Evolutionary conservation across 331 rosid genomes (phyloP), one percentile per base, ranked within the genome.

Genomic region (Arachis monticola): DNA sequence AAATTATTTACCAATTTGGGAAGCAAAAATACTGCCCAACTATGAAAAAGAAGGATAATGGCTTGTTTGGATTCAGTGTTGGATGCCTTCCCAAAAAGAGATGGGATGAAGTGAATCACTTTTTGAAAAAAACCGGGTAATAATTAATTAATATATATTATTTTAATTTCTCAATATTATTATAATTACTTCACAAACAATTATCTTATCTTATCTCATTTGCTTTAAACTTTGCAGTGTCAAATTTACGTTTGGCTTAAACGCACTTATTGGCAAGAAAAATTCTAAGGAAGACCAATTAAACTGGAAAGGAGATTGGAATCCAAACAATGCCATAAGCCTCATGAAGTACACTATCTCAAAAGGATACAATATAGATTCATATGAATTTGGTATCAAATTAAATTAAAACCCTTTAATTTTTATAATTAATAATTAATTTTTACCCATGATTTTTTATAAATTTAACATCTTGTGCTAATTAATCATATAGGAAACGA

Each of bases 281-380:
- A 68, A 10, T 6, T 64, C 85, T 27, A n/a, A 67, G 0, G 44
- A 78, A 6, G 86, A 78, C 22, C 73, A 58, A 22, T 6, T 5
- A 5, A 79, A 67, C 3, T 87, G 85, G 85, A 52, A 53, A 11
- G 96, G 93, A n/a, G 52, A 81, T 2, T 92, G 97, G 97, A 67
- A 88, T 51, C 57, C 91, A 0, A 9, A 2, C 0, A 92, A 90
- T 66, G 79, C 95, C 13, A 78, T 76, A 4, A 78, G 75, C 40
- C 84, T 88, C 41, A 87, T 92, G 75, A 70, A 67, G 40, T 90
- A 90, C 62, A 73, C 92, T 1, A 38, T 72, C 2, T 77, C 76
- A 31, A 90, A 84, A 69, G 91, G 94, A 17, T 85, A 92, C 85
- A 41, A 78, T 10, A 86, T 92, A 40, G 92, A 92, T 71, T 88